Evolutionary conservation across 2,329 filamentous ascomycete species (phyloP).

Genomic region (Endoconidiophora laricicola): DNA sequence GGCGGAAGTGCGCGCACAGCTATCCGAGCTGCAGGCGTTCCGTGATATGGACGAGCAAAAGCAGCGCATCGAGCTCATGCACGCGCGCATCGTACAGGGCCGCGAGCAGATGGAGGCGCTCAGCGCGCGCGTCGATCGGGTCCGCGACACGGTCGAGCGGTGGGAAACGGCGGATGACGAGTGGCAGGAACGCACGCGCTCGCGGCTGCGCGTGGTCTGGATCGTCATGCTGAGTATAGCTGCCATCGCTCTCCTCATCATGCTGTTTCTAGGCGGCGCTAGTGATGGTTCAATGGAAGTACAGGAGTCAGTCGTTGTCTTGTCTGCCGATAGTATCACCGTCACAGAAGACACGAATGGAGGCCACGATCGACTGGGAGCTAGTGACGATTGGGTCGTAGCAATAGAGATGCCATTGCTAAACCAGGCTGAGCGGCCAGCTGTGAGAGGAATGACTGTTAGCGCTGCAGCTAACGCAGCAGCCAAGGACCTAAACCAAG

Average conservation of each 20-base stretch:
- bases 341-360: not conserved
- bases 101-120: conserved; percentile 42
- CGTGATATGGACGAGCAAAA: conserved; percentile 50
- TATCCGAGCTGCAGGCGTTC: conserved; percentile 31
- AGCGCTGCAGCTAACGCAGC: not conserved
- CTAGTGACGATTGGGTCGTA: not conserved
- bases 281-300: conserved; percentile 1
- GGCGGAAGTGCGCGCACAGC: conserved; percentile 41
- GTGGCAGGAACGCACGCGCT: conserved; percentile 51
- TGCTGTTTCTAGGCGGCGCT: conserved; percentile 15
- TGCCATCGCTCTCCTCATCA: conserved; percentile 31
- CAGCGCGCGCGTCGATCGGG: conserved; percentile 45
- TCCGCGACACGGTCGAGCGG: conserved; percentile 45
- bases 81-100: conserved; percentile 42
- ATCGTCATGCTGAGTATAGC: conserved; percentile 34
- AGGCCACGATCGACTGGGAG: not conserved
- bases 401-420: not conserved
- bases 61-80: conserved; percentile 42
- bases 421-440: not conserved
- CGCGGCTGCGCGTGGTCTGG: conserved; percentile 47
- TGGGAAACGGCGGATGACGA: conserved; percentile 52
- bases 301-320: too few species aligned
- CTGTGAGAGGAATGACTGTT: not conserved
- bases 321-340: not conserved
- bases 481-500: too few species aligned